phyloP scores from a whole-genome alignment of 2,329 filamentous ascomycete species.

The Volutella citrinella region DNA sequence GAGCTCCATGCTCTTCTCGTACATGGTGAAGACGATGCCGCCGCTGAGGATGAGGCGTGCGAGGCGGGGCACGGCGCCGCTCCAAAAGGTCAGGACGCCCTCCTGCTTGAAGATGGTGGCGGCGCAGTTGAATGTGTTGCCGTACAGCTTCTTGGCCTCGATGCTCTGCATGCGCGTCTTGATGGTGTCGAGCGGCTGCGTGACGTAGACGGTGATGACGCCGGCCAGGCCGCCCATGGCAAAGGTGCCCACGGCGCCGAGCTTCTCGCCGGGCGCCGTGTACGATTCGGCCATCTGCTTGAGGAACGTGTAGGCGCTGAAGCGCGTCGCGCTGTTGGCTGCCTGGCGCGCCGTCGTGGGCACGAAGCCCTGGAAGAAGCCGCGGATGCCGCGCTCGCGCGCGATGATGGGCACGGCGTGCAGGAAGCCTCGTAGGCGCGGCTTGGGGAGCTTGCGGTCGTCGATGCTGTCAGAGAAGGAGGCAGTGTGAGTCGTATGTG shows the following conservation, averaged over 20 bases:
- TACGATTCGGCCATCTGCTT: slow-evolving; percentile 91
- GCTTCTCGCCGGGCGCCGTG: slow-evolving; percentile 89
- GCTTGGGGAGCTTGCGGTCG: slow-evolving; percentile 82
- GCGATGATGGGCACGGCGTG: slow-evolving; percentile 86
- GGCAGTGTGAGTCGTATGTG: too few species aligned
- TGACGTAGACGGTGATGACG: slow-evolving; percentile 81
- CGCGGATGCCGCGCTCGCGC: slow-evolving; percentile 80
- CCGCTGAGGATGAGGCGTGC: slow-evolving; percentile 85
- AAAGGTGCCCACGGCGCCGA: slow-evolving; percentile 84
- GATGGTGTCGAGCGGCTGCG: slow-evolving; percentile 80
- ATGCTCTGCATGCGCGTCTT: slow-evolving; percentile 99
- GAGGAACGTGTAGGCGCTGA: slow-evolving; percentile 85
- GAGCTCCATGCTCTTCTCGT: slow-evolving; percentile 93
- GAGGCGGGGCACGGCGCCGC: slow-evolving; percentile 81
- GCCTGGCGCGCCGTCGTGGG: slow-evolving; percentile 93
- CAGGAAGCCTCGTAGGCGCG: slow-evolving; percentile 86
- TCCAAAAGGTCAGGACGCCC: slow-evolving; percentile 89
- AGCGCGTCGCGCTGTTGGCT: slow-evolving; percentile 89
- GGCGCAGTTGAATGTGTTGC: slow-evolving; percentile 83
- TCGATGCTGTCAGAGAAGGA: too few species aligned
- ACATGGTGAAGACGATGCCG: slow-evolving; percentile 97
- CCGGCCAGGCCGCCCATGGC: slow-evolving; percentile 86
- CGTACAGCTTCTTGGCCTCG: slow-evolving; percentile 76
- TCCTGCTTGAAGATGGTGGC: slow-evolving; percentile 83
- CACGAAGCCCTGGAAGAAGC: slow-evolving; percentile 96